phyloP scores from a whole-genome alignment of 805 yeast species.

The Priceomyces haplophilus region DNA sequence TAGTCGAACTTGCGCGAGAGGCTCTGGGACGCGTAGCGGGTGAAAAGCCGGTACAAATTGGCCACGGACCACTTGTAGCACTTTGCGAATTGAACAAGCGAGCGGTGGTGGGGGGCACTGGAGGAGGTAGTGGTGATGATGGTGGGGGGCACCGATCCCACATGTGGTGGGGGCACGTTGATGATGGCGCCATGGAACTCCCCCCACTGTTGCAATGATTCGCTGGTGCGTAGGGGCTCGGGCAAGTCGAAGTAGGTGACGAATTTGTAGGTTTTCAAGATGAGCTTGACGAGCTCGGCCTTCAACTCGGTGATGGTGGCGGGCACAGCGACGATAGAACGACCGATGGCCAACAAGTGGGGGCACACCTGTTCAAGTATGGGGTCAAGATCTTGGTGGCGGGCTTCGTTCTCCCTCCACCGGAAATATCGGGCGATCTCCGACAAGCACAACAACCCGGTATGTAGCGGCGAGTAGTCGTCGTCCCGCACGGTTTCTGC shows the following conservation, averaged over 20 bases:
- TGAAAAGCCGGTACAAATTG: constrained; percentile 67
- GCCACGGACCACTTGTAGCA: constrained; percentile 78
- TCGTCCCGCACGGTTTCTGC: constrained; percentile 13
- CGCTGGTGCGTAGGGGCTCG: constrained; percentile 50
- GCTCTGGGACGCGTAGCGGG: constrained; percentile 59
- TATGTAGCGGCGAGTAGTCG: constrained; percentile 38
- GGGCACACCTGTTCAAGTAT: constrained; percentile 63
- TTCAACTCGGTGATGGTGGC: constrained; percentile 27
- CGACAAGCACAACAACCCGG: constrained; percentile 68
- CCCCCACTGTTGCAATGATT: constrained; percentile 61
- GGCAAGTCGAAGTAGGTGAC: constrained; percentile 75
- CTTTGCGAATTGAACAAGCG: constrained; percentile 73
- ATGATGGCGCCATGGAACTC: constrained; percentile 70
- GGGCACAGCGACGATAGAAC: constrained; percentile 36
- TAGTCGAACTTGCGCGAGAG: constrained; percentile 49
- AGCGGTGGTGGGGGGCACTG: too few relatives aligned
- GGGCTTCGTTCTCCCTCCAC: constrained; percentile 59
- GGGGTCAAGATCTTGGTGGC: constrained; percentile 30
- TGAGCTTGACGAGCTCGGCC: constrained; percentile 73
- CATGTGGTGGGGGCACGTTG: too few relatives aligned
- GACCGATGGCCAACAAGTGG: constrained; percentile 62
- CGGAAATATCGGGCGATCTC: constrained; percentile 70
- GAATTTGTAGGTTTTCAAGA: constrained; percentile 75
- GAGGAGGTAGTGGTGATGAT: too few relatives aligned
- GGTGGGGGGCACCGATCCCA: constrained; percentile 55